phyloP scores from a whole-genome alignment of 768 basidiomycete genomes.

The Tylopilus intermedius region DNA sequence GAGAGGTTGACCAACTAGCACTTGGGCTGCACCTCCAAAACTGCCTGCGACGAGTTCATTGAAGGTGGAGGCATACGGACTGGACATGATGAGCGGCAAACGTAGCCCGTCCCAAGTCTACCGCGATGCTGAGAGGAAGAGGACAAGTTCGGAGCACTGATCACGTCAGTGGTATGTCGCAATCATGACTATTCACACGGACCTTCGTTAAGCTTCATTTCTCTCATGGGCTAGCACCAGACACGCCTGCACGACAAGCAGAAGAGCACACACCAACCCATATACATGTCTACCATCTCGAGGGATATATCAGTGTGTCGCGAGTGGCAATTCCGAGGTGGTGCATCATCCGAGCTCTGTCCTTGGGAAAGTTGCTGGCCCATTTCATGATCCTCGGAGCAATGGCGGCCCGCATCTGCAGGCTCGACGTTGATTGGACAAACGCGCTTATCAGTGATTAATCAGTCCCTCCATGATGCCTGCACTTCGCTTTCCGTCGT shows the following conservation, averaged over 20 bases:
- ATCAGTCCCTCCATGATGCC: constrained; percentile 1
- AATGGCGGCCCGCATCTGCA: not conserved
- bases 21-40: constrained; percentile 90
- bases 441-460: not conserved
- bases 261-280: no score
- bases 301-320: no score
- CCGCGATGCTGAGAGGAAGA: not conserved
- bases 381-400: not conserved
- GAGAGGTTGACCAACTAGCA: constrained; percentile 88
- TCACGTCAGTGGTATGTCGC: not conserved
- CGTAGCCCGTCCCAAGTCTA: not conserved
- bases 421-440: not conserved
- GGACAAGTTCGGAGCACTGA: not conserved
- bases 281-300: no score
- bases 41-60: constrained; percentile 87
- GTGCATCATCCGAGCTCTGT: not conserved
- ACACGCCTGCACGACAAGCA: not conserved
- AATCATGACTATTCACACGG: not conserved
- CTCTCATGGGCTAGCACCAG: no score
- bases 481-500: constrained; percentile 9
- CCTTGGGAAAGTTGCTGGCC: not conserved
- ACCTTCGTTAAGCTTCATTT: no score
- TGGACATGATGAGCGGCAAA: constrained; percentile 12
- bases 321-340: not conserved
- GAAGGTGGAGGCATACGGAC: constrained; percentile 46